phyloP scores from a whole-genome alignment of 257 asterid species.

The Lantana camara region DNA sequence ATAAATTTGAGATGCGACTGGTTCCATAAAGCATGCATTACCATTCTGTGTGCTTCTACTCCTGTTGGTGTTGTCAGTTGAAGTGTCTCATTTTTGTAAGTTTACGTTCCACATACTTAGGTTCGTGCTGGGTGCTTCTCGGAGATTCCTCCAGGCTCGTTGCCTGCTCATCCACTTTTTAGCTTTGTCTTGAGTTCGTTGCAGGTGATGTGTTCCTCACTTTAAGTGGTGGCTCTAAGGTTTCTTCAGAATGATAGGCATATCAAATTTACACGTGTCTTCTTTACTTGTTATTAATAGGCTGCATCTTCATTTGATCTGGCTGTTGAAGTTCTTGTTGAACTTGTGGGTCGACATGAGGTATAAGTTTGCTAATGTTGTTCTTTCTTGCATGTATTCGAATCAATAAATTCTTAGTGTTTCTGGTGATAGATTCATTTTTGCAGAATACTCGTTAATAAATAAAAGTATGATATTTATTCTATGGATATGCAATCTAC shows the following conservation, averaged over 20 bases:
- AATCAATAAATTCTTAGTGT: conserved; percentile 6
- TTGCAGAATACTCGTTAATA: conserved; percentile 5
- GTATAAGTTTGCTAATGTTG: conserved; percentile 43
- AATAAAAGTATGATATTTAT: conserved; percentile 7
- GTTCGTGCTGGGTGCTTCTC: conserved; percentile 94
- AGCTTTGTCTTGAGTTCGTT: conserved; percentile 70
- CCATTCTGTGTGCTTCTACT: conserved; percentile 20
- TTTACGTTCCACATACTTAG: conserved; percentile 42
- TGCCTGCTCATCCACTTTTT: conserved; percentile 72
- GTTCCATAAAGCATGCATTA: conserved; percentile 15
- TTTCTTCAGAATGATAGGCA: conserved; percentile 30
- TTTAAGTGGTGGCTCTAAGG: conserved; percentile 17
- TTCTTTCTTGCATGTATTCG: conserved; percentile 14
- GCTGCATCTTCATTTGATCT: conserved; percentile 73
- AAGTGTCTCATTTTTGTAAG: conserved; percentile 27
- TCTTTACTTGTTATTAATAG: conserved; percentile 37
- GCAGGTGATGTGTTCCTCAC: conserved; percentile 55
- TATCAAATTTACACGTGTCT: conserved; percentile 20
- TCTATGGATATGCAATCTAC: conserved; percentile 17
- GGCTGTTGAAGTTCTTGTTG: conserved; percentile 82
- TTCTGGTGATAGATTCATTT: conserved; percentile 3
- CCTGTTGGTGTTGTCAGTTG: conserved; percentile 7
- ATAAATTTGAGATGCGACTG: conserved; percentile 5
- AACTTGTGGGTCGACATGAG: conserved; percentile 82
- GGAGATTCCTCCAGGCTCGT: conserved; percentile 62